Conservation (phyloP, 2,329 filamentous ascomycete species). For the Diaporthe ampelina region DNA sequence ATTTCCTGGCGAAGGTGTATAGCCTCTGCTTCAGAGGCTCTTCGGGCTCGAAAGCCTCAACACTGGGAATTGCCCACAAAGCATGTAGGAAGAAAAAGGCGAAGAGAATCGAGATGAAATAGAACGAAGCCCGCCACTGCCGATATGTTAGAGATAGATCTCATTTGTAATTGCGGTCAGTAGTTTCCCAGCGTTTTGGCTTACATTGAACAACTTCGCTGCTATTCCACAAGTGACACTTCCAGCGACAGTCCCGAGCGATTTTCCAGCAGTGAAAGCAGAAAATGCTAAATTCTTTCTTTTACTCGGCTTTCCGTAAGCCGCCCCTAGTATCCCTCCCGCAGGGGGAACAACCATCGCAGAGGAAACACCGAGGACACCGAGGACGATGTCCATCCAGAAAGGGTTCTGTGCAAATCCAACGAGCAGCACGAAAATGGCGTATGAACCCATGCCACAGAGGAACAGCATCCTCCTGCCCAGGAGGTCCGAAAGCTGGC, state of each 20-base stretch:
- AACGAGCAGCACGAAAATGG: constrained; percentile 67
- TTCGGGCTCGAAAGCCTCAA: constrained; percentile 59
- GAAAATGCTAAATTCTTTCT: constrained; percentile 77
- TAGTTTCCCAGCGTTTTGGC: not conserved
- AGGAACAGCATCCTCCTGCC: constrained; percentile 74
- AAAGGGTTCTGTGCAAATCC: constrained; percentile 72
- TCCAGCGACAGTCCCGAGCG: constrained; percentile 56
- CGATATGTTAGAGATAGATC: not conserved
- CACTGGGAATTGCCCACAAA: constrained; percentile 72
- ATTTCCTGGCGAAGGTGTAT: constrained; percentile 61
- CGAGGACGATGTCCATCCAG: constrained; percentile 73
- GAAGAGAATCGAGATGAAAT: constrained; percentile 74
- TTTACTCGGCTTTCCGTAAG: constrained; percentile 72
- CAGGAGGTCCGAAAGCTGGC: constrained; percentile 75
- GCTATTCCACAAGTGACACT: constrained; percentile 74
- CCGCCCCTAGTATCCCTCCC: constrained; percentile 73
- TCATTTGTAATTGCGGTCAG: no score
- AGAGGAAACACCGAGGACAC: constrained; percentile 73
- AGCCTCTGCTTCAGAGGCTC: constrained; percentile 54
- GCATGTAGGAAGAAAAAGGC: constrained; percentile 69
- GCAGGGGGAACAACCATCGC: constrained; percentile 75
- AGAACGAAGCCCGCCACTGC: constrained; percentile 73
- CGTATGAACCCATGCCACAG: constrained; percentile 70
- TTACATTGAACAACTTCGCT: constrained; percentile 65
- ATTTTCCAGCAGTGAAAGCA: constrained; percentile 65